Evolutionary conservation across 768 basidiomycete species (phyloP), one percentile per base, ranked within the genome.

Genomic region (Amanita phalloides): DNA sequence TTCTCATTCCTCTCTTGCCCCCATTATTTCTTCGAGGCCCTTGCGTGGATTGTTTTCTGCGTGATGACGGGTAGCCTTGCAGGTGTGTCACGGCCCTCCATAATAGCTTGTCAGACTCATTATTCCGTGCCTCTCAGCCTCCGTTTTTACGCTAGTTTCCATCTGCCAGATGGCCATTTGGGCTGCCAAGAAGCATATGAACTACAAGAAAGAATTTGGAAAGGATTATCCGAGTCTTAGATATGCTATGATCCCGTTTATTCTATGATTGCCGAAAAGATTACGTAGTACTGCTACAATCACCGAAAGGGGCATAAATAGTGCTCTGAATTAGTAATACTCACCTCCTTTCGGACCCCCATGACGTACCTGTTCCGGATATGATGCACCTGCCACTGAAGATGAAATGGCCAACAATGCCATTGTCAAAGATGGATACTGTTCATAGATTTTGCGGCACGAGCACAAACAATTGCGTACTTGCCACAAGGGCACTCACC

Each of bases 151-250:
- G 47, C 25, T 48, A 30, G 20, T 53, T 48, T 43, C n/a, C 32
- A 11, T 71, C 0, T 76, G 56, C 32, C 82, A 82, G 58, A 97
- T 97, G 92, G 70, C 73, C 10, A 57, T 76, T 6, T 99, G 96
- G 96, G 94, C 94, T 11, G 60, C 77, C 37, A 91, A 94, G 74
- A 98, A 96, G 71, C 94, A 97, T 60, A 71, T 67, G 49, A 76
- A 75, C 48, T 98, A 98, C 71, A 89, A 82, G 74, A 92, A 85
- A 62, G 95, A 99, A 65, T 96, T 97, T 58, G 92, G 92, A 32
- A 83, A 80, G 57, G 79, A 84, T 53, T 95, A 91, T 62, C 93
- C 81, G 41, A 76, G 69, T 58, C 69, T 67, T 20, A 73, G 92
- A 65, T 90, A 84, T 66, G 83, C 80, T 33, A 81, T 95, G 65